Percentiles rank a stretch among this genome's conserved stretches.
Conservation (phyloP, 148 eudicot species). For the Vaccinium myrtillus region DNA sequence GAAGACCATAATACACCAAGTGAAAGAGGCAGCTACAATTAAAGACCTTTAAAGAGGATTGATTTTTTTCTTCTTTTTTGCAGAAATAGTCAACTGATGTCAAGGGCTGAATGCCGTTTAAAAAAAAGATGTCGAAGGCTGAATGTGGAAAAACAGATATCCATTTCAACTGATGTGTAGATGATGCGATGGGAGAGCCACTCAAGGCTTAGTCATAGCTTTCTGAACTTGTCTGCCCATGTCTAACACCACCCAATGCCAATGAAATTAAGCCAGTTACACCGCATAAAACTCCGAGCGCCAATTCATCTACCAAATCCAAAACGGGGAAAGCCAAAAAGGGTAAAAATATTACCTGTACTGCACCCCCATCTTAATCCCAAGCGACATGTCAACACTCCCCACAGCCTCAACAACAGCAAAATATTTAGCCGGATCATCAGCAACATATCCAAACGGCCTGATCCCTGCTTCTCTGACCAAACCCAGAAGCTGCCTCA, state of each 20-base stretch:
- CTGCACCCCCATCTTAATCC: constrained; percentile 85
- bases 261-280: not conserved
- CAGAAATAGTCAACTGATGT: no score
- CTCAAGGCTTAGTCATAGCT: not conserved
- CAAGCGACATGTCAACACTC: constrained; percentile 80
- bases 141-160: not conserved
- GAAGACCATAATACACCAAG: not conserved
- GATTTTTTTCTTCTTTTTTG: no score
- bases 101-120: no score
- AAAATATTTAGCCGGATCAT: constrained; percentile 76
- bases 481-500: constrained; percentile 59
- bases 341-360: constrained; percentile 48
- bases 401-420: constrained; percentile 84
- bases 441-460: constrained; percentile 57
- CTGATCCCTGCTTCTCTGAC: constrained; percentile 71
- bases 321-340: not conserved
- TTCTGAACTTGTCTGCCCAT: not conserved
- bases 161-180: not conserved
- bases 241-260: not conserved
- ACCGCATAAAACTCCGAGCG: not conserved
- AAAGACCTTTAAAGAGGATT: no score
- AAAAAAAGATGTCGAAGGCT: not conserved
- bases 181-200: not conserved
- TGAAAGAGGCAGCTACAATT: not conserved
- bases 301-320: not conserved